These are phyloP conservation scores for Reticulascus tulasneorum DNA, from an alignment of 2,329 filamentous ascomycete genomes.

Conservation along the genomic window DNA sequence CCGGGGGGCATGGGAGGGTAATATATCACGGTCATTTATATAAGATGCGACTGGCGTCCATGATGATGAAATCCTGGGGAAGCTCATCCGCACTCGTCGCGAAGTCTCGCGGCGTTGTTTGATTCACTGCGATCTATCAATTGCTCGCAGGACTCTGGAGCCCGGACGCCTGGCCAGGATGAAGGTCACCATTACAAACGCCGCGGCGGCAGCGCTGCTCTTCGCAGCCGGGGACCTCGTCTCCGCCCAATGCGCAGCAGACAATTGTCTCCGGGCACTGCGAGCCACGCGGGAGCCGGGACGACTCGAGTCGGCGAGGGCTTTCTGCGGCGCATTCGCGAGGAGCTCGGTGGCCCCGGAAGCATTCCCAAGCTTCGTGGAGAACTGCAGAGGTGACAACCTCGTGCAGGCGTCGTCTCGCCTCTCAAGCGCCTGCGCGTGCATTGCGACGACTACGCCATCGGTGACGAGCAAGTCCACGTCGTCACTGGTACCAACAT, in stretches of 20 bases:
- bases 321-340: constrained; percentile 22
- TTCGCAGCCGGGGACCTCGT: neutral
- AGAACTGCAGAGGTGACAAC: neutral
- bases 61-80: too few species aligned
- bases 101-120: too few species aligned
- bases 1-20: too few species aligned
- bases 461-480: too few species aligned
- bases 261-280: constrained; percentile 31
- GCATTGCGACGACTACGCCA: neutral
- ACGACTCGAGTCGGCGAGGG: constrained; percentile 22
- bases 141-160: too few species aligned
- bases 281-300: constrained; percentile 26
- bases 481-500: too few species aligned
- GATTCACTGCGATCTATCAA: too few species aligned
- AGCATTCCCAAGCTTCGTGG: neutral
- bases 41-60: too few species aligned
- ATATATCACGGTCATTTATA: too few species aligned
- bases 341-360: neutral
- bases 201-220: neutral
- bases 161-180: too few species aligned
- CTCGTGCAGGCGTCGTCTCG: neutral
- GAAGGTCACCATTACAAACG: too few species aligned
- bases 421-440: constrained; percentile 3
- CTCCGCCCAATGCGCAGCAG: constrained; percentile 20
- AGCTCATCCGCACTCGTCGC: too few species aligned